Base-by-base conservation (phyloP, 257 asterid species). In the Fraxinus anomala region DNA sequence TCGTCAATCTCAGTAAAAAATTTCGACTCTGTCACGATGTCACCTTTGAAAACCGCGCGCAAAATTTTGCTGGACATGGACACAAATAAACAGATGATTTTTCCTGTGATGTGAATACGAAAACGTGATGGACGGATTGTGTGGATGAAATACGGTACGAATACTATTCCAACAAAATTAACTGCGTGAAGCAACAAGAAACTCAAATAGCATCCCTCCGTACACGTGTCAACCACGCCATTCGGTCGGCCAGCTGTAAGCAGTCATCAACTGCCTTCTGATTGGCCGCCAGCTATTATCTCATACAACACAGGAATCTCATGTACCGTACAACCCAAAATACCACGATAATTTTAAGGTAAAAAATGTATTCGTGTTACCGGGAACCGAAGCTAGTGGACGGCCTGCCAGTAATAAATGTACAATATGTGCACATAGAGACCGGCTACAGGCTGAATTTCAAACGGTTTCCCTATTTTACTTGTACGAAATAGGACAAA, bases 311-410 rank as follows among this genome's bases (percentile, higher is more conserved):
- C 36, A 10, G 19, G 34, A 63, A 63, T 2, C 36, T 63, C 34
- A 0, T 16, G 14, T 70, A 68, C 78, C 33, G 65, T 77, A 80
- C 78, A 36, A 66, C 21, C 61, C 67, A 59, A 59, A 59, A 59
- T 59, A 59, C 13, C 76, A 54, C 76, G 68, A 76, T 74, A 49
- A 74, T 19, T 47, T 68, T 28, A 71, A 2, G 34, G 13, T 21
- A 19, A 71, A 72, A 72, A 59, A 2, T 42, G 26, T 54, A 33
- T 72, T 80, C 11, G 30, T 70, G 85, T 78, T 73, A 80, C 83
- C 73, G 85, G 87, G 86, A 83, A 86, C 80, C 37, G 86, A 69
- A 79, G 83, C 81, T 70, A 51, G 85, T 19, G 81, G 73, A 49
- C 84, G 68, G 44, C 74, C 19, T 79, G 87, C 79, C 71, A 79